Evolutionary conservation across 148 eudicot species (phyloP), one percentile per base, ranked within the genome.

Genomic region (Spergularia bocconei): DNA sequence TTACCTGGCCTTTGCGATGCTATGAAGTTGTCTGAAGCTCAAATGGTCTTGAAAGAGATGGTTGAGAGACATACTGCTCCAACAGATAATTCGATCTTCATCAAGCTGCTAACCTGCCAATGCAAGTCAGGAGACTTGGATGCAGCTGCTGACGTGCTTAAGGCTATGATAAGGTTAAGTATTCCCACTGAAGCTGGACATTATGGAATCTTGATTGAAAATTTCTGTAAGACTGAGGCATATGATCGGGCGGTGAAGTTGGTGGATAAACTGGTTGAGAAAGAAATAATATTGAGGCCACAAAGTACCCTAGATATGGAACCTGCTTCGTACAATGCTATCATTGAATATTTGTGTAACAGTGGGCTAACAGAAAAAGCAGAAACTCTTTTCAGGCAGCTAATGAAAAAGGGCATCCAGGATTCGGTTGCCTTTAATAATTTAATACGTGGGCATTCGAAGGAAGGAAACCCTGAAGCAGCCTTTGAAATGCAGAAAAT

Each of bases 1-100:
- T 80, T 93, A 80, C 92, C 97, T 58, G 98, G 98, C 52, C 87
- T 93, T 33, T 93, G 98, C 82, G 91, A 91, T 74, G 84, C 92
- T 1, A 85, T 79, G 84, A 93, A 89, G 60, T 84, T 89, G 90
- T 14, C 84, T 38, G 97, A 93, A 72, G 97, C 94, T 71, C 70
- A 67, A 66, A 75, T 65, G 33, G 63, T 89, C 62, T 77, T 93
- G 86, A 84, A 78, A 64, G 96, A 93, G 81, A 91, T 93, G 93
- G 92, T 88, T 67, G 86, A 80, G 29, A 83, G 82, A 52, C 80
- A 77, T 67, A 79, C 83, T 75, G 67, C 84, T 25, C 92, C 93
- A 0, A 89, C 81, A 76, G 93, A 89, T 82, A 84, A 88, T 71
- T 85, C 91, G 13, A 74, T 93, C 21, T 93, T 93, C 65, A 55